Percentiles rank a stretch among this genome's conserved stretches.
phyloP scores from a whole-genome alignment of 2,329 filamentous ascomycete species.

The Hysterium pulicare region DNA sequence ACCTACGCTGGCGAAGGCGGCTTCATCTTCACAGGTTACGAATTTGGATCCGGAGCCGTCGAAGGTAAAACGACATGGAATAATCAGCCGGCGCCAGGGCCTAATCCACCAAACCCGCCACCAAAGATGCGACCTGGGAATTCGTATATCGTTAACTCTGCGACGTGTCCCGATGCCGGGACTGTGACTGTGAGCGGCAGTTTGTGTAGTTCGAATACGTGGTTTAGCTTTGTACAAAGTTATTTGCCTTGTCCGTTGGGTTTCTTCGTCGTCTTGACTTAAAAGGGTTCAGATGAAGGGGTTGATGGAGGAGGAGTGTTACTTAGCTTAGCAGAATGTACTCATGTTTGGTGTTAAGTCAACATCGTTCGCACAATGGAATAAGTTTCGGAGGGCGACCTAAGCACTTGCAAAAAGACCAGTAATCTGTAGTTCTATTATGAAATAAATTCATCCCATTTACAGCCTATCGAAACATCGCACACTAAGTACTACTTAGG shows the following conservation, averaged over 20 bases:
- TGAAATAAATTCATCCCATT: too few species aligned
- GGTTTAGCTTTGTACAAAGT: slow-evolving; percentile 20
- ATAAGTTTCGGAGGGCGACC: too few species aligned
- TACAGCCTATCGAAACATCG: too few species aligned
- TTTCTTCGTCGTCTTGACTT: slow-evolving; percentile 25
- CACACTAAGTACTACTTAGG: too few species aligned
- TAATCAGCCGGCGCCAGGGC: slow-evolving; percentile 18
- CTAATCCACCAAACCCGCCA: slow-evolving; percentile 18
- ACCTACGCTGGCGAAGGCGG: slow-evolving; percentile 15
- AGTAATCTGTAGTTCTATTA: too few species aligned
- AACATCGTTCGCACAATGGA: too few species aligned
- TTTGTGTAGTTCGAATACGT: slow-evolving; percentile 21
- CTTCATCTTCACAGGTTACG: slow-evolving; percentile 24
- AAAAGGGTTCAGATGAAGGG: too few species aligned
- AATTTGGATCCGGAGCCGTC: slow-evolving; percentile 17
- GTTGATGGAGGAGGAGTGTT: too few species aligned
- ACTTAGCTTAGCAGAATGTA: too few species aligned
- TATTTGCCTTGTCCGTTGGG: slow-evolving; percentile 19
- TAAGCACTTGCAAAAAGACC: too few species aligned
- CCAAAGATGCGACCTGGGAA: slow-evolving; percentile 19
- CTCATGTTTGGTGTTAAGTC: too few species aligned
- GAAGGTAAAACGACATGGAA: slow-evolving; percentile 19
- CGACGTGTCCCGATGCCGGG: slow-evolving; percentile 16
- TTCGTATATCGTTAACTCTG: slow-evolving; percentile 20
- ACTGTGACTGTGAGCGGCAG: slow-evolving; percentile 17